A percentile compares a stretch with the other conserved stretches of the same genome.
Evolutionary conservation across 352 stramenopile genomes (phyloP).

Genomic region (Phytophthora uliginosa): DNA sequence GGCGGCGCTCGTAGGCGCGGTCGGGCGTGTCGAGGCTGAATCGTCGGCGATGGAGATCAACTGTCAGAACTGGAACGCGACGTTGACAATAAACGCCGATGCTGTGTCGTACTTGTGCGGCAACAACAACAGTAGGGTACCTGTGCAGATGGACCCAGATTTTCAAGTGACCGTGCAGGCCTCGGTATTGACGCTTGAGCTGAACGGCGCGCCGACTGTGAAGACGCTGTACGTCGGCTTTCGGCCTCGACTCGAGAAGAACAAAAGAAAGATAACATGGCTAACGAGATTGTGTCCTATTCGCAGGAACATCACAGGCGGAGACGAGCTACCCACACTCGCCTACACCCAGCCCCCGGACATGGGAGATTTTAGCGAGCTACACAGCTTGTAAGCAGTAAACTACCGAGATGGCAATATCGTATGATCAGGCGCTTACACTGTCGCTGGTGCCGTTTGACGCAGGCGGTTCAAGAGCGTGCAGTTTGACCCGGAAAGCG

Average conservation of each 20-base stretch:
- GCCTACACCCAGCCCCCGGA: neutral
- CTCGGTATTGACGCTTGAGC: neutral
- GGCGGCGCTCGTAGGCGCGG: neutral
- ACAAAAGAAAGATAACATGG: too few relatives aligned
- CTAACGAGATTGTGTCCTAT: too few relatives aligned
- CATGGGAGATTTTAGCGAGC: neutral
- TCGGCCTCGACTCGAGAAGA: too few relatives aligned
- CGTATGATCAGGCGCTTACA: neutral
- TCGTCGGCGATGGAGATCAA: too few relatives aligned
- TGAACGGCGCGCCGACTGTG: neutral
- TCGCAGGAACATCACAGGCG: conserved; percentile 7
- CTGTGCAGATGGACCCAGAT: neutral
- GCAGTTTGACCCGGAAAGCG: neutral
- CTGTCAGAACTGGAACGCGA: too few relatives aligned
- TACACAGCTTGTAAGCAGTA: conserved; percentile 5
- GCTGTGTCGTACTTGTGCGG: neutral
- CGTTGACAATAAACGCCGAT: neutral
- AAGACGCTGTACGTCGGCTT: conserved; percentile 5
- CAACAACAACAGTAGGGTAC: neutral
- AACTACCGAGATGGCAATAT: too few relatives aligned
- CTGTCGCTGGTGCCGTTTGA: neutral
- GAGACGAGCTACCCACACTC: neutral
- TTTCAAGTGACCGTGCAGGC: conserved; percentile 5
- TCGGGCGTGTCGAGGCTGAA: neutral
- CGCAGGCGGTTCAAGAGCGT: conserved; percentile 4